Conservation (phyloP, 257 asterid species). For the Salvia rosmarinus region DNA sequence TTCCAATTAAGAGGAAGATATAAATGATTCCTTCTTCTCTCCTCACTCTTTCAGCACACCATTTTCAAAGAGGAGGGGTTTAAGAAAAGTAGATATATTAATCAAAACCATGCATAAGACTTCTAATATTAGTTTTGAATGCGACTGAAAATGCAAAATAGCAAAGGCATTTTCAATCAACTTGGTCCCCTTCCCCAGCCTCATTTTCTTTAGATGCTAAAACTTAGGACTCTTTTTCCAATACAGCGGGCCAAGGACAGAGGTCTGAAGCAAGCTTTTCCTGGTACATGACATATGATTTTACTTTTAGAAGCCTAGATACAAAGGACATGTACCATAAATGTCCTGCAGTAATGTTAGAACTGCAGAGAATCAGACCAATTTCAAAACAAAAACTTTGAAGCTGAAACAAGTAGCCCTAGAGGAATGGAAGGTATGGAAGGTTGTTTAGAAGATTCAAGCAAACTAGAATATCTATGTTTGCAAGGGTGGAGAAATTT, state of each 20-base stretch:
- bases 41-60: conserved; percentile 22
- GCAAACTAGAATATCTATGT: conserved; percentile 24
- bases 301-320: conserved; percentile 25
- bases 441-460: conserved; percentile 3
- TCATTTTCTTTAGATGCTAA: conserved; percentile 9
- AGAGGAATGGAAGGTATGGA: conserved; percentile 25
- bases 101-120: neutral
- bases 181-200: neutral
- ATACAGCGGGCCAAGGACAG: neutral
- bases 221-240: neutral
- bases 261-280: conserved; percentile 17
- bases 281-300: neutral
- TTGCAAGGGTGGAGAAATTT: neutral
- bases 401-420: conserved; percentile 22
- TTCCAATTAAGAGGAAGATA: conserved; percentile 9
- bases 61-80: neutral
- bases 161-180: conserved; percentile 4
- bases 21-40: conserved; percentile 12
- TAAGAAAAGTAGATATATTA: neutral
- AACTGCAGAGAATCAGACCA: conserved; percentile 16
- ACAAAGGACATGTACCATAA: neutral
- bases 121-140: neutral
- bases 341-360: neutral
- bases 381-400: conserved; percentile 8
- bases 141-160: conserved; percentile 8